Percentiles rank a stretch among this genome's conserved stretches.
Evolutionary conservation across 176 grass and related monocot species (phyloP).

Genomic region (Carex cristatella): DNA sequence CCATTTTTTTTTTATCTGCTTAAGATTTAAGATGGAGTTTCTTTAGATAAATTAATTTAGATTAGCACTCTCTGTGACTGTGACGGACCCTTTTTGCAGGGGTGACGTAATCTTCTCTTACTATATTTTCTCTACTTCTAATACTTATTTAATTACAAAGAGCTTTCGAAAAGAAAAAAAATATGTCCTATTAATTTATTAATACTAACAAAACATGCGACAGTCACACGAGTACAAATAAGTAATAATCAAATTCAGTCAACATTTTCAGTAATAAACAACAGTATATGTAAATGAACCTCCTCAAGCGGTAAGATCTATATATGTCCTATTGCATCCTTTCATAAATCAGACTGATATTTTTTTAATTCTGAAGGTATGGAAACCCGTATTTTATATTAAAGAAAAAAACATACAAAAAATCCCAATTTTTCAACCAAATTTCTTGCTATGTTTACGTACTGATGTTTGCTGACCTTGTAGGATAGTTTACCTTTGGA

Average conservation of each 20-base stretch:
- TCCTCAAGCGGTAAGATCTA: neutral
- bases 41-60: neutral
- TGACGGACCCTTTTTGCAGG: neutral
- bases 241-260: neutral
- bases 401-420: neutral
- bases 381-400: too few relatives aligned
- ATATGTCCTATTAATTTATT: neutral
- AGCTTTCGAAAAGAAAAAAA: neutral
- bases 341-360: neutral
- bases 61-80: neutral
- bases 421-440: neutral
- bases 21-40: neutral
- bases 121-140: neutral
- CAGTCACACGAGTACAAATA: neutral
- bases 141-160: neutral
- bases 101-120: neutral
- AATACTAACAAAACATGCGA: neutral
- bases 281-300: neutral
- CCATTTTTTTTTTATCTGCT: neutral
- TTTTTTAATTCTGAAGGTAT: neutral
- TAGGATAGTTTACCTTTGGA: neutral
- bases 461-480: too few relatives aligned
- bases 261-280: neutral
- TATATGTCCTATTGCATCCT: neutral
- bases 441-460: neutral